These are phyloP conservation scores for Pseudocohnilembus persalinus DNA, from an alignment of 169 alveolate genomes.

Conservation along the genomic window DNA sequence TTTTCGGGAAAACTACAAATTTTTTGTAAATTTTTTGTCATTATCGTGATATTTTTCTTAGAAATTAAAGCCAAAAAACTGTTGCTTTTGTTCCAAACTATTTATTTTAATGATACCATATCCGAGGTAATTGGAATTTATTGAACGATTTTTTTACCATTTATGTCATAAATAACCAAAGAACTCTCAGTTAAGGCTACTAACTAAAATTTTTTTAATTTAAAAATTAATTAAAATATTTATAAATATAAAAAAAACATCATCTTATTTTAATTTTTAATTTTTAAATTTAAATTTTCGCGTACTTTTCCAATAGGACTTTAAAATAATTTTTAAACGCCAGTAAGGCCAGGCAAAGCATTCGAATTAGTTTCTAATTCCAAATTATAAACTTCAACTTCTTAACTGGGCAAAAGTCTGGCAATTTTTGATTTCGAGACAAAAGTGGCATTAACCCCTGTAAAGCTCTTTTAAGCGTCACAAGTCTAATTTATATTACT, in stretches of 20 bases:
- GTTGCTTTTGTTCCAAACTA: conserved; percentile 10
- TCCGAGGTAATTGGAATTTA: conserved; percentile 5
- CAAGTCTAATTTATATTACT: conserved; percentile 28
- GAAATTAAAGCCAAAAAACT: conserved; percentile 15
- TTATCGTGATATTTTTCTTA: conserved; percentile 22
- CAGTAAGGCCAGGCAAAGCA: not conserved
- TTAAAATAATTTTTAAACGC: conserved; percentile 9
- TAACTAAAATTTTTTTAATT: not conserved
- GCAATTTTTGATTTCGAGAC: conserved; percentile 61
- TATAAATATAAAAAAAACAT: too few relatives aligned
- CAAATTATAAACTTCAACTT: conserved; percentile 58
- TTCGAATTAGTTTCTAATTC: conserved; percentile 22
- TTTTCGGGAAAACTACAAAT: conserved; percentile 28
- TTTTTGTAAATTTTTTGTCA: conserved; percentile 28
- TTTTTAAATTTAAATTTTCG: not conserved
- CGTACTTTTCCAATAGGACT: conserved; percentile 22
- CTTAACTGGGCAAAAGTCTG: conserved; percentile 54
- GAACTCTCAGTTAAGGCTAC: not conserved
- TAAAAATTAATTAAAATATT: not conserved
- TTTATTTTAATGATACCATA: not conserved
- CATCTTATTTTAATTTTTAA: not conserved
- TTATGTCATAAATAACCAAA: not conserved
- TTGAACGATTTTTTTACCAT: conserved; percentile 1
- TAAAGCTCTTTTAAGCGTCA: conserved; percentile 45
- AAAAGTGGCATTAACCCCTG: conserved; percentile 53